Percentiles rank a stretch among this genome's conserved stretches.
phyloP scores from a whole-genome alignment of 2,329 filamentous ascomycete genomes.

The Hirsutella rhossiliensis region DNA sequence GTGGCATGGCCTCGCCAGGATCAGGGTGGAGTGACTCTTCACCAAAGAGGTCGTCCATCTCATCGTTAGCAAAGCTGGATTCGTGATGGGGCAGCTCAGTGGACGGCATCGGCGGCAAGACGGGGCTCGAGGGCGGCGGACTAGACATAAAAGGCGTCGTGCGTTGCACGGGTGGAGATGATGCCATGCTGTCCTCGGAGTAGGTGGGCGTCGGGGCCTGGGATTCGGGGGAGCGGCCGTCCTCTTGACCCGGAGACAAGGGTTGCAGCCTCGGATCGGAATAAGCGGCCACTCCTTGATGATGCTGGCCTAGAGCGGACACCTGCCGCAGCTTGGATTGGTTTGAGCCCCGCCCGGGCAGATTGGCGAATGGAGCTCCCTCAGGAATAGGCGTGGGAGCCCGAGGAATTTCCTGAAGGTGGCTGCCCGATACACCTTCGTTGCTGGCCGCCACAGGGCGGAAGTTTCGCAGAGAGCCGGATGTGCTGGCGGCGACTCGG shows the following conservation, averaged over 20 bases:
- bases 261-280: slow-evolving; percentile 21
- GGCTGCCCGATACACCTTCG: slow-evolving; percentile 30
- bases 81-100: slow-evolving; percentile 50
- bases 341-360: slow-evolving; percentile 17
- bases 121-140: slow-evolving; percentile 69
- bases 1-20: slow-evolving; percentile 18
- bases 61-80: slow-evolving; percentile 79
- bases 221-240: slow-evolving; percentile 43
- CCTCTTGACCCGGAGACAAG: slow-evolving; percentile 33
- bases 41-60: slow-evolving; percentile 56
- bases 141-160: slow-evolving; percentile 44
- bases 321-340: slow-evolving; percentile 40
- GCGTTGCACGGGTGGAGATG: slow-evolving; percentile 74
- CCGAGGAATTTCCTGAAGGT: slow-evolving; percentile 61
- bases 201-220: slow-evolving; percentile 37
- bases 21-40: slow-evolving; percentile 39
- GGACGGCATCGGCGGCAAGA: slow-evolving; percentile 48
- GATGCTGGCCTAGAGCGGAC: slow-evolving; percentile 43
- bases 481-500: slow-evolving; percentile 80
- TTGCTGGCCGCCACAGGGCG: slow-evolving; percentile 52
- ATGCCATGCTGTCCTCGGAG: slow-evolving; percentile 61
- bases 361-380: slow-evolving; percentile 14
- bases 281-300: slow-evolving; percentile 33
- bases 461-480: slow-evolving; percentile 76
- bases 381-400: slow-evolving; percentile 66